phyloP scores from a whole-genome alignment of 306 rosid genomes.

The peach (Prunus persica) region Prunus_persica_NCBIv2 NC_034009.1:38239501-38240000 shows the following conservation, averaged over 20 bases:
- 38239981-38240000: conserved; percentile 13
- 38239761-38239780: conserved; percentile 42
- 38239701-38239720: conserved; percentile 51
- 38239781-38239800: conserved; percentile 41
- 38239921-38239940: conserved; percentile 43
- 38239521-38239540: conserved; percentile 53
- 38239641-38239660: conserved; percentile 74
- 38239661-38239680: conserved; percentile 44
- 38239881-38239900: conserved; percentile 80
- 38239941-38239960: conserved; percentile 16
- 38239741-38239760: conserved; percentile 39
- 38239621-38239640: conserved; percentile 73
- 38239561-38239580: conserved; percentile 55
- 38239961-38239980: conserved; percentile 36
- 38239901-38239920: conserved; percentile 68
- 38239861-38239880: conserved; percentile 74
- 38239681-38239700: conserved; percentile 80
- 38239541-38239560: conserved; percentile 78
- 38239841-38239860: conserved; percentile 54
- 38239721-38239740: conserved; percentile 37
- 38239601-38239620: conserved; percentile 60
- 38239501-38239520: conserved; percentile 88
- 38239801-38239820: conserved; percentile 92
- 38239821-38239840: conserved; percentile 63
- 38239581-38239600: conserved; percentile 50